Percentiles rank a stretch among this genome's conserved stretches.
Evolutionary conservation across 31 red algal species (phyloP).

Genomic region (Odonthalia washingtoniensis): DNA sequence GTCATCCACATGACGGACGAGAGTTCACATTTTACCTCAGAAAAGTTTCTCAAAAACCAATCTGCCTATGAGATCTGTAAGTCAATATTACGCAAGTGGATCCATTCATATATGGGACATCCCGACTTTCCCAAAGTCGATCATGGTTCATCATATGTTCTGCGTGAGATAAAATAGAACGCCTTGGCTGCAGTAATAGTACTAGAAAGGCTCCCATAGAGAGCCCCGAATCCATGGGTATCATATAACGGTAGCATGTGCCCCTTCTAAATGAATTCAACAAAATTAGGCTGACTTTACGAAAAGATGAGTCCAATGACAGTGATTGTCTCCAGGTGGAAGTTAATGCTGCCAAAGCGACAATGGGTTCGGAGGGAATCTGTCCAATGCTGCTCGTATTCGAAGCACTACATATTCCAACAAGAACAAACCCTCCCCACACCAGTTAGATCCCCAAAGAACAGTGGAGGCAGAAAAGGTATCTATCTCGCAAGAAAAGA

Average conservation of each 20-base stretch:
- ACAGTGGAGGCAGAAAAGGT: too few species aligned
- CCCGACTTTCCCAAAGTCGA: neutral
- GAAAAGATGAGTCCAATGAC: too few species aligned
- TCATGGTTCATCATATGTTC: too few species aligned
- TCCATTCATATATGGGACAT: neutral
- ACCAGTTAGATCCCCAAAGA: neutral
- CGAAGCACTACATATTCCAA: conserved; percentile 17
- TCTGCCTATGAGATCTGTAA: too few species aligned
- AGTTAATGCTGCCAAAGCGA: conserved; percentile 34
- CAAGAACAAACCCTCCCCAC: neutral
- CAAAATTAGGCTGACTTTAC: too few species aligned
- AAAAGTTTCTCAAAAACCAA: neutral
- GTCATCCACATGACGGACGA: neutral
- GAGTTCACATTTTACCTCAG: neutral
- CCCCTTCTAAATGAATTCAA: too few species aligned
- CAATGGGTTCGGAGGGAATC: conserved; percentile 19
- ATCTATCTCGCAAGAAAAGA: too few species aligned
- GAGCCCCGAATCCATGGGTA: too few species aligned
- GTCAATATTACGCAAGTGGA: neutral
- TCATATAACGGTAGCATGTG: too few species aligned
- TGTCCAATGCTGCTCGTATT: conserved; percentile 29
- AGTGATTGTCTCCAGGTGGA: too few species aligned
- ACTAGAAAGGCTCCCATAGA: too few species aligned
- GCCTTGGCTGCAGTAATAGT: too few species aligned
- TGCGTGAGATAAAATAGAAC: neutral